Conservation (phyloP, 2,329 filamentous ascomycete genomes). For the Drechslera avenae region DNA sequence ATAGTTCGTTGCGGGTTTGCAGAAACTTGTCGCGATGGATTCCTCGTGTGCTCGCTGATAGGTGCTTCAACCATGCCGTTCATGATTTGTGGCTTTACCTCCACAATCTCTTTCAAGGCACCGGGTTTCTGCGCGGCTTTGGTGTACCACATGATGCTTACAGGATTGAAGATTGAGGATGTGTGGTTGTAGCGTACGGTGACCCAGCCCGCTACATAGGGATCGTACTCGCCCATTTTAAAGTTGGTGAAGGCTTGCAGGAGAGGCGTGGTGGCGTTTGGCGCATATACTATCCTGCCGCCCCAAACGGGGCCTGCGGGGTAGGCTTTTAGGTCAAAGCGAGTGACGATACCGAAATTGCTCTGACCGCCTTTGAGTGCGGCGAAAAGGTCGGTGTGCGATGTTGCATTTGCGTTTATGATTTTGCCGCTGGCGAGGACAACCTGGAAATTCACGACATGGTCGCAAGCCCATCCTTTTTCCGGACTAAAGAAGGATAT, state of each 20-base stretch:
- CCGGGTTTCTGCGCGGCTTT: constrained; percentile 26
- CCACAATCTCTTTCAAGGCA: constrained; percentile 17
- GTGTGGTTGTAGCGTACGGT: constrained; percentile 31
- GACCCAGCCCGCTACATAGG: constrained; percentile 33
- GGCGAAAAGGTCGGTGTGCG: constrained; percentile 45
- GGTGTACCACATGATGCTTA: constrained; percentile 32
- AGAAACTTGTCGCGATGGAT: constrained; percentile 22
- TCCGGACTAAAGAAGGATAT: constrained; percentile 29
- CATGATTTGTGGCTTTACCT: constrained; percentile 21
- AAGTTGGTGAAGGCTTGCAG: constrained; percentile 28
- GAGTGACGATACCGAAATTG: constrained; percentile 52
- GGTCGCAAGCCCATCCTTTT: constrained; percentile 32
- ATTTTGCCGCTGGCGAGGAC: constrained; percentile 49
- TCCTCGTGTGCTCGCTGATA: constrained; percentile 26
- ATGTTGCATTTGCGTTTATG: constrained; percentile 45
- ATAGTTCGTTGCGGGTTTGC: constrained; percentile 24
- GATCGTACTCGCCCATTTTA: constrained; percentile 25
- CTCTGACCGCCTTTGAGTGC: constrained; percentile 52
- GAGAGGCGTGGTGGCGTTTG: constrained; percentile 18
- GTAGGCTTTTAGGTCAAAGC: constrained; percentile 46
- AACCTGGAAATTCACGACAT: constrained; percentile 39
- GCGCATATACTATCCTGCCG: constrained; percentile 22
- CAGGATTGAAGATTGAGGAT: constrained; percentile 18
- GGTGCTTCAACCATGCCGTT: constrained; percentile 25
- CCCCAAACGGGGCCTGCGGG: constrained; percentile 22